Base-by-base conservation (phyloP, 1,284 basidiomycete species). In the Ceraceosorus guamensis region DNA sequence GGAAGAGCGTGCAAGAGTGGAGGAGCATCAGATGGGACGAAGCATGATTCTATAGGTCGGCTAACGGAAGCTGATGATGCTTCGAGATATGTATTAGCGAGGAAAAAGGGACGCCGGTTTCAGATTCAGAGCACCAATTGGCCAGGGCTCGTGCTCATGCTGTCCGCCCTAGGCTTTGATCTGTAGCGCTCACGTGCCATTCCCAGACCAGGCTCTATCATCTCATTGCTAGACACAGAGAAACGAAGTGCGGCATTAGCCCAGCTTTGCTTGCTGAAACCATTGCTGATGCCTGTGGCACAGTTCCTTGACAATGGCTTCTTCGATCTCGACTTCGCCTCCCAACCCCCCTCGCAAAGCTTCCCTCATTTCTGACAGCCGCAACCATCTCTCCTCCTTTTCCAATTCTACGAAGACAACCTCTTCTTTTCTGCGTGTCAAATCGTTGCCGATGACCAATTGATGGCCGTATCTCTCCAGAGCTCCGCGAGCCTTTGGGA, bases 391-490 rank as follows among this genome's bases (percentile, higher is more conserved):
- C 64, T 65, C 33, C 70, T 86, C 68, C 84, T 85, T n/a, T 78
- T 68, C 32, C 46, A n/a, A 10, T 49, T 48, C 49, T 34, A 98
- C 87, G 70, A 98, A 88, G 3, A 93, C 87, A 54, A 98, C 92
- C 75, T 92, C 87, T 66, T 83, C 83, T 77, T 98, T 98, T 53
- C 93, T 83, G 48, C 83, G 81, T 70, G 92, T 83, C 11, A 98
- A 83, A 60, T 93, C 87, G 77, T 98, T 98, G 31, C 89, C 93
- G 66, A 98, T 91, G 50, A 98, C 95, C 31, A 96, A 85, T 76
- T 97, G 92, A 76, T 98, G 93, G 0, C 92, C 91, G 75, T 98
- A 98, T 24, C 91, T 83, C 61, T 90, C 85, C 32, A 98, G 82
- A 2, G 93, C 89, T 2, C 82, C 83, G 31, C 85, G 83, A 0